Base-by-base conservation (phyloP, 1,139 yeast species). In the Magnusiomyces ingens region DNA sequence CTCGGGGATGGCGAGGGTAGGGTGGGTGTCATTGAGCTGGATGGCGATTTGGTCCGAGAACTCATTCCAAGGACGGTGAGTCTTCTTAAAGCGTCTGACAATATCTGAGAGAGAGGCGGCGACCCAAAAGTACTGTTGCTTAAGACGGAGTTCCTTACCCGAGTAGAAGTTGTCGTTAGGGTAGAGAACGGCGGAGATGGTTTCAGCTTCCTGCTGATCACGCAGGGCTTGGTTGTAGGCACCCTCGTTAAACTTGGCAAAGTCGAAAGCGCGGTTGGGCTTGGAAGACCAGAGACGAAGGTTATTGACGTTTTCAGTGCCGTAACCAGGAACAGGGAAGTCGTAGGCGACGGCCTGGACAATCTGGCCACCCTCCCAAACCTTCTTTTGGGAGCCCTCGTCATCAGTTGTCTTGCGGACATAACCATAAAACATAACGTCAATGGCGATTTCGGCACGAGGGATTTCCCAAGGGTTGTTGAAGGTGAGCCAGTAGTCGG, bases 71-170 rank as follows among this genome's bases (percentile, higher is more conserved):
- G 89, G 79, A 65, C 84, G 80, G 64, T 82, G 81, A 53, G 82
- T 71, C 73, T 90, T 90, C 70, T 89, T 84, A 74, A 87, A 90
- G 65, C 98, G 81, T 68, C 97, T 84, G 49, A 90, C 82, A 64
- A 91, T 90, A 69, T 91, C 98, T 64, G 86, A 90, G 60, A 91
- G 77, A 10, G 96, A 87, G 48, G 97, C 97, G 51, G 95, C 84
- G 53, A 91, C 96, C 98, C 98, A 91, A 71, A 91, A 91, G 72
- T 88, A 91, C 71, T 91, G 97, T 73, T 91, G 97, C 71, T 90
- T 91, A 69, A 91, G 80, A 69, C 98, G 82, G 66, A 91, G 77
- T 67, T 88, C 96, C 71, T 91, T 91, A 63, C 98, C 98, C 59
- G 82, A 79, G 66, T 87, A 85, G 68, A 90, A 90, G 70, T 90